Evolutionary conservation across 2,329 filamentous ascomycete species (phyloP).

Genomic region (Neopestalotiopsis clavispora): DNA sequence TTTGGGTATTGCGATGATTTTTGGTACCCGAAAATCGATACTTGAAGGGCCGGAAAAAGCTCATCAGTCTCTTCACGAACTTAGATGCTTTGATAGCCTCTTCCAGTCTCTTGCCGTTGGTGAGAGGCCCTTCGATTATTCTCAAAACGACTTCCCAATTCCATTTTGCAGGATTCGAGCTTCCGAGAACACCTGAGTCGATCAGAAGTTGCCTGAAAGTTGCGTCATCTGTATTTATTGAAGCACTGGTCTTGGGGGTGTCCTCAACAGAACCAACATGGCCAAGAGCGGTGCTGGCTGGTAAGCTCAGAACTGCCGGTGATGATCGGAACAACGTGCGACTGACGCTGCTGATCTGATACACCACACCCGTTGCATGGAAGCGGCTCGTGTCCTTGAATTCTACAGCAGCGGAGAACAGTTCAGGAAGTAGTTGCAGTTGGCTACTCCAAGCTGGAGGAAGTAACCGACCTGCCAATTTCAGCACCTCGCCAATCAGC

Average conservation of each 20-base stretch:
- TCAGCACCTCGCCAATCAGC: conserved; percentile 87
- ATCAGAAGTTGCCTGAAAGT: conserved; percentile 69
- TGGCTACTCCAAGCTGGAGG: conserved; percentile 82
- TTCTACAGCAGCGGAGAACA: conserved; percentile 77
- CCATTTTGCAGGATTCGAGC: conserved; percentile 93
- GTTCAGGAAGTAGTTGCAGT: conserved; percentile 84
- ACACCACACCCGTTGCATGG: conserved; percentile 86
- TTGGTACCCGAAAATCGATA: conserved; percentile 90
- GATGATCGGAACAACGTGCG: conserved; percentile 85
- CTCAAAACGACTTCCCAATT: conserved; percentile 93
- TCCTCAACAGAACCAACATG: conserved; percentile 60
- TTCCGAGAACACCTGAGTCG: conserved; percentile 85
- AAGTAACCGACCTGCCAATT: conserved; percentile 84
- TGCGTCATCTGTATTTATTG: conserved; percentile 61
- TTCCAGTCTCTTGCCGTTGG: conserved; percentile 88
- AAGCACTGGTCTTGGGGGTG: conserved; percentile 55
- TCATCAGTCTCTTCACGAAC: conserved; percentile 92
- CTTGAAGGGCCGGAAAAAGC: conserved; percentile 97
- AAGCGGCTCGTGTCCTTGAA: conserved; percentile 76
- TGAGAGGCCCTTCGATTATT: conserved; percentile 89
- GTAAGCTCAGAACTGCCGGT: conserved; percentile 49
- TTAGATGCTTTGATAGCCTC: conserved; percentile 95
- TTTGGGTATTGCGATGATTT: conserved; percentile 91
- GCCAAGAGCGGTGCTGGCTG: conserved; percentile 50
- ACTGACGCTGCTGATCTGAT: conserved; percentile 97